Evolutionary conservation across 306 rosid species (phyloP).

Genomic region (Lotus japonicus): DNA sequence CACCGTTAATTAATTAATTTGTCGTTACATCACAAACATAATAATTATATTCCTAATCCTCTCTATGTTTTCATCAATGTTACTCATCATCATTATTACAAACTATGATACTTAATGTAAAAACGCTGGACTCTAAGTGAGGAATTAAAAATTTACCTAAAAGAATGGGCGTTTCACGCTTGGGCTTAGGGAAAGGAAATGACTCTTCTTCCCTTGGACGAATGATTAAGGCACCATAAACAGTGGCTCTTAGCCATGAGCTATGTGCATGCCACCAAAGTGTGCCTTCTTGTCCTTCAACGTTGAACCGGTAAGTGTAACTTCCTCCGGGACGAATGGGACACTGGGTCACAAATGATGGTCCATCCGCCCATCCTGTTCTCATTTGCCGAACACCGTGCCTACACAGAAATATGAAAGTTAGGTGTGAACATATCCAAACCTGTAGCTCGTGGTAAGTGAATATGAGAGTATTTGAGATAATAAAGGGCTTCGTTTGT

Average conservation of each 20-base stretch:
- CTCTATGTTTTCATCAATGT: constrained; percentile 12
- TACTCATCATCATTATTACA: constrained; percentile 1
- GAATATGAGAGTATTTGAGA: too few species aligned
- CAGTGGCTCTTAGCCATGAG: constrained; percentile 93
- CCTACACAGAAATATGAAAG: constrained; percentile 32
- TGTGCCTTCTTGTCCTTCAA: constrained; percentile 89
- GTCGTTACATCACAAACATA: background rate
- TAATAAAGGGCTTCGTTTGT: too few species aligned
- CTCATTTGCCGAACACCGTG: constrained; percentile 84
- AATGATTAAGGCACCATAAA: constrained; percentile 77
- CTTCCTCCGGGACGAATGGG: constrained; percentile 82
- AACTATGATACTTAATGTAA: background rate
- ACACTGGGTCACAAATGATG: constrained; percentile 93
- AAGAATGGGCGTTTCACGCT: constrained; percentile 53
- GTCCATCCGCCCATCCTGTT: constrained; percentile 98
- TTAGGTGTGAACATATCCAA: too few species aligned
- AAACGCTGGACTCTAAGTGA: background rate
- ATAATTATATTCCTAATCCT: too few species aligned
- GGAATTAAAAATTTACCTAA: constrained; percentile 40
- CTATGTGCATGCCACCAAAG: constrained; percentile 99
- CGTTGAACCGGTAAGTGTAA: constrained; percentile 73
- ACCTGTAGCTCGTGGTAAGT: too few species aligned
- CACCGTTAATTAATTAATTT: constrained; percentile 18
- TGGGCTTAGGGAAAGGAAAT: constrained; percentile 74
- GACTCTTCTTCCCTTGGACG: constrained; percentile 63